phyloP scores from a whole-genome alignment of 2,329 filamentous ascomycete genomes.

The Fusarium multiceps region DNA sequence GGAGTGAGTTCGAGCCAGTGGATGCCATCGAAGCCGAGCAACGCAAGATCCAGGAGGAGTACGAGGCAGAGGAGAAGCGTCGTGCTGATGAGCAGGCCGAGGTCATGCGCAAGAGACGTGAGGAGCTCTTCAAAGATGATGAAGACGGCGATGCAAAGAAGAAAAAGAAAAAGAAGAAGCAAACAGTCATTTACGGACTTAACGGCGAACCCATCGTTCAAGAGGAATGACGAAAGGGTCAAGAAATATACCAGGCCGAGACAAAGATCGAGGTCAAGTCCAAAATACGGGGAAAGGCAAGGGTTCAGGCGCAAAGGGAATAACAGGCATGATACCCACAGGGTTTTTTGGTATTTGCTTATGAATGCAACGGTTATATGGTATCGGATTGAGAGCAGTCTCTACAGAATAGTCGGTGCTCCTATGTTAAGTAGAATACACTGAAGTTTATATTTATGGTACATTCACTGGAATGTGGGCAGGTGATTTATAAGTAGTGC shows the following conservation, averaged over 20 bases:
- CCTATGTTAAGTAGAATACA: slow-evolving; percentile 5
- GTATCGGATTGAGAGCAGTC: slow-evolving; percentile 28
- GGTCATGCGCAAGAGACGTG: slow-evolving; percentile 59
- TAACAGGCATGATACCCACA: slow-evolving; percentile 44
- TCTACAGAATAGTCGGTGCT: slow-evolving; percentile 29
- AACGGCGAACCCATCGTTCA: slow-evolving; percentile 52
- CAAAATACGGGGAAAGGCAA: slow-evolving; percentile 17
- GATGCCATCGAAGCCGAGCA: slow-evolving; percentile 68
- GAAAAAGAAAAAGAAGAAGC: slow-evolving; percentile 52
- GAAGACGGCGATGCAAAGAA: slow-evolving; percentile 48
- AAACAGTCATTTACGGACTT: slow-evolving; percentile 51
- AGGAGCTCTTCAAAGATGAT: slow-evolving; percentile 61
- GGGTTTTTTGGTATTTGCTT: slow-evolving; percentile 41
- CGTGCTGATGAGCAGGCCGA: slow-evolving; percentile 61
- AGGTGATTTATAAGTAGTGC: neutral
- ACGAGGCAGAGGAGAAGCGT: slow-evolving; percentile 57
- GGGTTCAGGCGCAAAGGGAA: slow-evolving; percentile 35
- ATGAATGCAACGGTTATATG: slow-evolving; percentile 12
- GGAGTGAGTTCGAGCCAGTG: slow-evolving; percentile 65
- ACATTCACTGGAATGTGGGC: neutral
- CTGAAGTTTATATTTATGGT: neutral
- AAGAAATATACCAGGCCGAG: slow-evolving; percentile 13
- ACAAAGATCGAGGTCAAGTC: slow-evolving; percentile 9
- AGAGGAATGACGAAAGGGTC: slow-evolving; percentile 30
- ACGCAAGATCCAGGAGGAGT: slow-evolving; percentile 58